Percentiles rank a stretch among this genome's conserved stretches.
Evolutionary conservation across 176 grass and related monocot species (phyloP).

Genomic region (Thinopyrum elongatum): DNA sequence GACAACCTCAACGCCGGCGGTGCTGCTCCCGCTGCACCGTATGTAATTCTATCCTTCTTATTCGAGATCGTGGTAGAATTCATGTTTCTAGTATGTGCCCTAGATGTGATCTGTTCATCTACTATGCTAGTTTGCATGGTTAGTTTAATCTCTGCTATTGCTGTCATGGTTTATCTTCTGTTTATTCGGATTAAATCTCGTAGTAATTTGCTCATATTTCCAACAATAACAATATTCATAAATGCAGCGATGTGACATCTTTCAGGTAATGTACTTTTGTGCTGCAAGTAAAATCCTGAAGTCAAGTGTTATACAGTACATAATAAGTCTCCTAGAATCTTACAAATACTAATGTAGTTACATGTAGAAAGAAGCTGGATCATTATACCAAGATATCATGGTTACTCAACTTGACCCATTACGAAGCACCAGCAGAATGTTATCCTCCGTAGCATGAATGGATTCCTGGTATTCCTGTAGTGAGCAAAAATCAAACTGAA

Average conservation of each 20-base stretch:
- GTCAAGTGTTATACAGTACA: not conserved
- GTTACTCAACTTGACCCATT: not conserved
- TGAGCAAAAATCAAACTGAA: not conserved
- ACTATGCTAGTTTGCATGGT: too few species aligned
- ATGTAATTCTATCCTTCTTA: too few species aligned
- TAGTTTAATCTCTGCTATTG: too few species aligned
- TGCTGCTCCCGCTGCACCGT: too few species aligned
- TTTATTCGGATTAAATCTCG: too few species aligned
- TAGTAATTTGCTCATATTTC: too few species aligned
- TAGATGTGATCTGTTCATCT: too few species aligned
- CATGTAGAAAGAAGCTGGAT: not conserved
- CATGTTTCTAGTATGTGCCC: too few species aligned
- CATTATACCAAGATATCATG: not conserved
- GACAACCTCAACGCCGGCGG: too few species aligned
- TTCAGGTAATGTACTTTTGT: not conserved
- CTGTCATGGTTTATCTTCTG: too few species aligned
- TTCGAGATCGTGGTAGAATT: too few species aligned
- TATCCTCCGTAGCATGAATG: not conserved
- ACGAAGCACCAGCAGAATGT: not conserved
- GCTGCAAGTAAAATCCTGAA: not conserved
- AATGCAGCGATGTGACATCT: not conserved
- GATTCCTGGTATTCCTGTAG: not conserved
- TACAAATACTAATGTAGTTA: not conserved
- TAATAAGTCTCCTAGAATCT: not conserved
- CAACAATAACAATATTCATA: not conserved